Evolutionary conservation across 1,139 yeast genomes (phyloP).

Genomic region (Saccharomycopsis phalli): DNA sequence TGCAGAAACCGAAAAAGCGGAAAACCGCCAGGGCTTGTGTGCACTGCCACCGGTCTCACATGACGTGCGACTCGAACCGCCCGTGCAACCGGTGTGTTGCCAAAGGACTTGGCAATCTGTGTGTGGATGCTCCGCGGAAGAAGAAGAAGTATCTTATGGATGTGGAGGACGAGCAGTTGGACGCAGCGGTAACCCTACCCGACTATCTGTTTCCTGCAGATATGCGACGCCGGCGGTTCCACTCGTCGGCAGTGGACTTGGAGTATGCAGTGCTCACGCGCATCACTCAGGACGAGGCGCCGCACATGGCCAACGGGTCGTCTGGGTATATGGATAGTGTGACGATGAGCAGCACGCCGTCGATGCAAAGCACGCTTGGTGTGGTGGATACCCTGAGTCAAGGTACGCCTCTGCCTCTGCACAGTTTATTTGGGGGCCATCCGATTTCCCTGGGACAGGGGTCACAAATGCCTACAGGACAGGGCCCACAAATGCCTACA

Average conservation of each 20-base stretch:
- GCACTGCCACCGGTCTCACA: conserved; percentile 79
- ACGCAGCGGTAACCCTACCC: background rate
- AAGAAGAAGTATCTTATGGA: conserved; percentile 70
- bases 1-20: conserved; percentile 25
- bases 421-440: too few relatives aligned
- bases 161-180: conserved; percentile 8
- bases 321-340: conserved; percentile 6
- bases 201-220: background rate
- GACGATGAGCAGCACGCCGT: conserved; percentile 9
- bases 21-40: conserved; percentile 79
- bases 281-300: conserved; percentile 43
- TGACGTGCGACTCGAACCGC: conserved; percentile 73
- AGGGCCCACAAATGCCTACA: too few relatives aligned
- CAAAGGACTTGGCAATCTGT: conserved; percentile 60
- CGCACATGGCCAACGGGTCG: conserved; percentile 5
- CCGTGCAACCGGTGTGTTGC: conserved; percentile 78
- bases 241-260: conserved; percentile 69
- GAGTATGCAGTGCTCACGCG: conserved; percentile 75
- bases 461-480: too few relatives aligned
- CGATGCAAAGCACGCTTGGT: conserved; percentile 1
- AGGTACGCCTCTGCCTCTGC: too few relatives aligned
- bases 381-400: background rate
- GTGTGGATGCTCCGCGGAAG: conserved; percentile 88
- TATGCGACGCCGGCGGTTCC: conserved; percentile 30
- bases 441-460: too few relatives aligned